Evolutionary conservation across 208 protist genomes (phyloP).

Genomic region (Herpetomonas muscarum): DNA sequence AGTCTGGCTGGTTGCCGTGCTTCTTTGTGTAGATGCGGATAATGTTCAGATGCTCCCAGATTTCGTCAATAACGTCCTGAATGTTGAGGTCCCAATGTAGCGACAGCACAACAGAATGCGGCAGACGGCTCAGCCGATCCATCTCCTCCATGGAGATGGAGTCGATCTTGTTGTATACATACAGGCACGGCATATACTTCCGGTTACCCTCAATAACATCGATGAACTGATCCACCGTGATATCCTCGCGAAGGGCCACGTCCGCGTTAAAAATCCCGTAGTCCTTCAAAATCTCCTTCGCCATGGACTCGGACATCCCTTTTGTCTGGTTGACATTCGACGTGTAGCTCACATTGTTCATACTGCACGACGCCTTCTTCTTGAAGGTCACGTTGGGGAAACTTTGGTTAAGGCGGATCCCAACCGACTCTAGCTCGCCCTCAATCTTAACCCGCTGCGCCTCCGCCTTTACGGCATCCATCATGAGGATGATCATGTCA

Average conservation of each 20-base stretch:
- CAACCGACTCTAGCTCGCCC: slow-evolving; percentile 93
- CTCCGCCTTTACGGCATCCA: slow-evolving; percentile 95
- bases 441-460: slow-evolving; percentile 90
- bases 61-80: slow-evolving; percentile 92
- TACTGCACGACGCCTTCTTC: slow-evolving; percentile 90
- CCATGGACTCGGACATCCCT: slow-evolving; percentile 85
- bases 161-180: slow-evolving; percentile 98
- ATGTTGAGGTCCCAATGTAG: slow-evolving; percentile 92
- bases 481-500: slow-evolving; percentile 97
- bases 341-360: slow-evolving; percentile 89
- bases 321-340: slow-evolving; percentile 79
- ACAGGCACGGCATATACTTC: slow-evolving; percentile 91
- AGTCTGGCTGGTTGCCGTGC: slow-evolving; percentile 93
- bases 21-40: slow-evolving; percentile 98
- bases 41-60: slow-evolving; percentile 96
- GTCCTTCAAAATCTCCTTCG: slow-evolving; percentile 93
- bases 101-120: slow-evolving; percentile 87
- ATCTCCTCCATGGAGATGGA: slow-evolving; percentile 96
- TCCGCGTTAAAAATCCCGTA: slow-evolving; percentile 97
- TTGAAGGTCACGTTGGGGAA: slow-evolving; percentile 95
- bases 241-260: slow-evolving; percentile 94
- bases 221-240: slow-evolving; percentile 98
- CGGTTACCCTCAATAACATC: slow-evolving; percentile 98
- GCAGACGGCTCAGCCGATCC: slow-evolving; percentile 89
- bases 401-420: slow-evolving; percentile 94